phyloP scores from a whole-genome alignment of 2,329 filamentous ascomycete species.

The Nemania diffusa region DNA sequence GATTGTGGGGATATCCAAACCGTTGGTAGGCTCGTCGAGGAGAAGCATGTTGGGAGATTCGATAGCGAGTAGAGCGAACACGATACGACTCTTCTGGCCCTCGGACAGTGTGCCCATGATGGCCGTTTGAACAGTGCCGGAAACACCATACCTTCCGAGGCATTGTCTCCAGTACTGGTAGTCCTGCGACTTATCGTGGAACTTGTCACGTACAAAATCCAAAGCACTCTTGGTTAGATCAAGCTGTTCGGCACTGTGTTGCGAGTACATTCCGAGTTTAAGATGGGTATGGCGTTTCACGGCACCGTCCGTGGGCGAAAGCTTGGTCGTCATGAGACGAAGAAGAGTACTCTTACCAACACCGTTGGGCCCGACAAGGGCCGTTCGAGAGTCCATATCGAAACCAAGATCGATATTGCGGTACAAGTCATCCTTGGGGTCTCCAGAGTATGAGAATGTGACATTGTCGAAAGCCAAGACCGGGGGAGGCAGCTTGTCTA shows the following conservation, averaged over 20 bases:
- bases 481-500: constrained; percentile 98
- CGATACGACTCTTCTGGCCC: constrained; percentile 97
- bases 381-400: constrained; percentile 98
- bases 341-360: constrained; percentile 98
- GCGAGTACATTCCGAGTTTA: constrained; percentile 97
- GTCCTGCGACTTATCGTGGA: constrained; percentile 87
- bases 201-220: constrained; percentile 98
- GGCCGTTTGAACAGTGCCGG: constrained; percentile 92
- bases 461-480: constrained; percentile 97
- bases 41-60: constrained; percentile 97
- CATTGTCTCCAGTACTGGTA: constrained; percentile 99
- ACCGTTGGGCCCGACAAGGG: constrained; percentile 97
- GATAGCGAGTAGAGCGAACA: constrained; percentile 95
- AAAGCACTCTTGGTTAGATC: constrained; percentile 97
- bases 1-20: constrained; percentile 98
- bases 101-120: constrained; percentile 98
- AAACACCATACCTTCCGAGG: constrained; percentile 92
- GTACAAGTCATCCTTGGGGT: constrained; percentile 90
- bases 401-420: constrained; percentile 97
- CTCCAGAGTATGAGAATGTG: constrained; percentile 96
- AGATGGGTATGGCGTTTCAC: constrained; percentile 96
- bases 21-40: constrained; percentile 98
- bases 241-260: constrained; percentile 98
- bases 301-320: constrained; percentile 82
- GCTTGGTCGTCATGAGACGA: constrained; percentile 94